phyloP scores from a whole-genome alignment of 805 yeast genomes.

The Danielia oregonensis region DNA sequence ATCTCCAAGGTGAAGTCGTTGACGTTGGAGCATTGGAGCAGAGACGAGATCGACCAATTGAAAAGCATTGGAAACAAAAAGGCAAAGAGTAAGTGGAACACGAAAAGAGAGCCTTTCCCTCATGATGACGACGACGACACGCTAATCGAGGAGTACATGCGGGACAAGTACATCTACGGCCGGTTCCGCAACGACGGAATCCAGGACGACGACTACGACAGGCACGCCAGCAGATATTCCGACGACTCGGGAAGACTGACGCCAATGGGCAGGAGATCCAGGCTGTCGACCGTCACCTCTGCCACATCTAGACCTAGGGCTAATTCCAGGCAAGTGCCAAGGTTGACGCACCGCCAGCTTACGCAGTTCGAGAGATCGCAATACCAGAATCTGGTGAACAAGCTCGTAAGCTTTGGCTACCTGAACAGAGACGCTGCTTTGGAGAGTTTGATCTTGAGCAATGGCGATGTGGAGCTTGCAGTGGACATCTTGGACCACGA shows the following conservation, averaged over 20 bases:
- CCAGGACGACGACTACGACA: slow-evolving; percentile 33
- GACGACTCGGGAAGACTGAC: slow-evolving; percentile 17
- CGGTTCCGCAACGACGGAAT: slow-evolving; percentile 45
- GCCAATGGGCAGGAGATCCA: slow-evolving; percentile 7
- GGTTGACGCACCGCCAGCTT: slow-evolving; percentile 47
- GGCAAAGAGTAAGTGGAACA: slow-evolving; percentile 64
- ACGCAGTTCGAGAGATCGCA: slow-evolving; percentile 51
- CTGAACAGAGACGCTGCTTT: slow-evolving; percentile 51
- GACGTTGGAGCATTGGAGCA: slow-evolving; percentile 68
- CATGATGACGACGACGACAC: slow-evolving; percentile 63
- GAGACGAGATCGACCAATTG: slow-evolving; percentile 46
- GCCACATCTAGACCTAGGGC: slow-evolving; percentile 1
- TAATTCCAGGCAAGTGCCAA: slow-evolving; percentile 27
- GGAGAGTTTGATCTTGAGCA: slow-evolving; percentile 58
- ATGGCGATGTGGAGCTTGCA: slow-evolving; percentile 60
- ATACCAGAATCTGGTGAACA: slow-evolving; percentile 45
- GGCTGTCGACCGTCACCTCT: slow-evolving; percentile 11
- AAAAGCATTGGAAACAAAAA: slow-evolving; percentile 57
- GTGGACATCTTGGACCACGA: slow-evolving; percentile 50
- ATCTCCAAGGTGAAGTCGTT: slow-evolving; percentile 67
- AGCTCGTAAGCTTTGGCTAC: slow-evolving; percentile 50
- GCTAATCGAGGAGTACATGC: slow-evolving; percentile 53
- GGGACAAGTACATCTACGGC: slow-evolving; percentile 68
- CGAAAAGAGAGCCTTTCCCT: slow-evolving; percentile 65
- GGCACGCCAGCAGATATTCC: slow-evolving; percentile 19